Conservation (phyloP, 2,329 filamentous ascomycete genomes). For the Davidsoniella virescens region DNA sequence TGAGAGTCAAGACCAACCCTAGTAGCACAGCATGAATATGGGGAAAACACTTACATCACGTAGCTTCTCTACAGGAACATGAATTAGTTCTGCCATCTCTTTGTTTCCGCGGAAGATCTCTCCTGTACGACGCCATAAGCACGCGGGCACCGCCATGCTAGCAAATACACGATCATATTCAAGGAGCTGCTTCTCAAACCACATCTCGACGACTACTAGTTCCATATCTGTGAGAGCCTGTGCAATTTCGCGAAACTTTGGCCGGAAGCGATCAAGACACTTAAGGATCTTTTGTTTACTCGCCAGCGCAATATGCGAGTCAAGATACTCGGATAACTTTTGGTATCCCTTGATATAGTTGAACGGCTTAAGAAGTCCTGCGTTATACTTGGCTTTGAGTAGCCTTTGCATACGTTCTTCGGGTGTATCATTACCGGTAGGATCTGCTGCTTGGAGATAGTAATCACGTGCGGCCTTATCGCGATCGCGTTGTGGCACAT, state of each 20-base stretch:
- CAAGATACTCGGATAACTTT: constrained; percentile 77
- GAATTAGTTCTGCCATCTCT: constrained; percentile 94
- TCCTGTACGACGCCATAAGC: constrained; percentile 89
- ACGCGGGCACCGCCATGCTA: constrained; percentile 95
- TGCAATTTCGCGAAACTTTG: constrained; percentile 90
- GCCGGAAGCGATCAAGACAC: constrained; percentile 82
- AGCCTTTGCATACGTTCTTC: constrained; percentile 93
- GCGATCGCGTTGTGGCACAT: constrained; percentile 25
- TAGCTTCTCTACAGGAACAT: constrained; percentile 77
- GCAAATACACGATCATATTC: constrained; percentile 98
- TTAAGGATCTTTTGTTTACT: constrained; percentile 84
- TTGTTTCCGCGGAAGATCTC: constrained; percentile 97
- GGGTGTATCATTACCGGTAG: constrained; percentile 62
- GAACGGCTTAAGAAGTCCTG: constrained; percentile 86
- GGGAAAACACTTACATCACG: constrained; percentile 58
- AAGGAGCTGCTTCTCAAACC: constrained; percentile 93
- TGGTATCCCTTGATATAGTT: constrained; percentile 97
- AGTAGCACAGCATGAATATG: not conserved
- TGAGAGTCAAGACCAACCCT: not conserved
- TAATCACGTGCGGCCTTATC: constrained; percentile 67
- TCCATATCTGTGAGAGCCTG: constrained; percentile 86
- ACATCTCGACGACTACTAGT: constrained; percentile 92
- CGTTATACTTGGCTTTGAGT: constrained; percentile 88
- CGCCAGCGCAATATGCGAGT: constrained; percentile 63
- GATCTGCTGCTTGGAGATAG: constrained; percentile 92